phyloP scores from a whole-genome alignment of 2,329 filamentous ascomycete genomes.

The Botryotinia globosa region DNA sequence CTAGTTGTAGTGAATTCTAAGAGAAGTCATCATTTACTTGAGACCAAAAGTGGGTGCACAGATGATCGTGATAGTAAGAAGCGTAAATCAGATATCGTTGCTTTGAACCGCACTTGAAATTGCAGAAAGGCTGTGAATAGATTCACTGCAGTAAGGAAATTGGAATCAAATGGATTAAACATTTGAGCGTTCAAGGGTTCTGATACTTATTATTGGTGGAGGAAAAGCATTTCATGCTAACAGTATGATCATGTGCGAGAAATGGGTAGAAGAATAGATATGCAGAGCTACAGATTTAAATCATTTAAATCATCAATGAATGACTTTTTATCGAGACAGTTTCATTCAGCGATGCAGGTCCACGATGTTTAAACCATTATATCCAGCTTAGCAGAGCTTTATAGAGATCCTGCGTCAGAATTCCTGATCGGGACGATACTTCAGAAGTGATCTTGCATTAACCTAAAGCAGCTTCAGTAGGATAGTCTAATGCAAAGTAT shows the following conservation, averaged over 20 bases:
- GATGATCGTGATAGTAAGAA: not conserved
- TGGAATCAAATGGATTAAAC: not conserved
- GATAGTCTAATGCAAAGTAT: not conserved
- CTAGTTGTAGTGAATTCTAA: not conserved
- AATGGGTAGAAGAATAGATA: not conserved
- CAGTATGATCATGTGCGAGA: not conserved
- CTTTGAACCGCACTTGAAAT: not conserved
- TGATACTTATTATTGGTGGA: not conserved
- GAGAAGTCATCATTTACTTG: not conserved
- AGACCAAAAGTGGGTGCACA: not conserved
- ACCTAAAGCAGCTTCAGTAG: not conserved
- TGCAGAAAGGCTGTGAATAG: not conserved
- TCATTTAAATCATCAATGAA: fast-evolving
- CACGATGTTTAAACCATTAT: fast-evolving
- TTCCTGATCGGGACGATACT: not conserved
- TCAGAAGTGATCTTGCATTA: not conserved
- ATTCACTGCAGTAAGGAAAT: not conserved
- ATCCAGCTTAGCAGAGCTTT: not conserved
- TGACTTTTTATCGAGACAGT: fast-evolving
- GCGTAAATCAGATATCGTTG: not conserved
- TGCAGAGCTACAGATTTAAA: not conserved
- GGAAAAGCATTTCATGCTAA: not conserved
- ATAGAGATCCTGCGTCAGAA: not conserved
- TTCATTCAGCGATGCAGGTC: not conserved
- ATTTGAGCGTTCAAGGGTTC: not conserved